Evolutionary conservation across 495 filamentous ascomycete genomes (phyloP), one percentile per base, ranked within the genome.

Genomic region (Thermochaetoides thermophila): DNA sequence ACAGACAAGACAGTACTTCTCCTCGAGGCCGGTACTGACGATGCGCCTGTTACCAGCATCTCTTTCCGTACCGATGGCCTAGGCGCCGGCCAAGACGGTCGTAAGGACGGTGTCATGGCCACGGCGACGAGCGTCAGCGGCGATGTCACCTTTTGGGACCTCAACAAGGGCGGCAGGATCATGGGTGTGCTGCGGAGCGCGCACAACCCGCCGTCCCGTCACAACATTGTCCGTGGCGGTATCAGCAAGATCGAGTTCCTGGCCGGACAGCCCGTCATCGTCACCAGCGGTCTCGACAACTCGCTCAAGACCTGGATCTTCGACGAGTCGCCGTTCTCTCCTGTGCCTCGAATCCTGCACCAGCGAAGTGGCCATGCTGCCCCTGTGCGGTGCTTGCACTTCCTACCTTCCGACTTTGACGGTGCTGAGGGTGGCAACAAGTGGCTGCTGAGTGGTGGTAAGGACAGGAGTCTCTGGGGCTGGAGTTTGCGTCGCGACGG

Each of bases 231-330:
- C 10, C 60, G 67, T 5, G 69, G 66, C 6, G 76, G 73, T 15
- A 65, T 78, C 19, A 89, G 74, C 51, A 82, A 79, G 40, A 57
- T 89, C 17, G 82, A 96, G 48, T 99, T 96, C 47, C 61, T 99
- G 13, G 59, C 78, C n/a, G 86, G 85, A 2, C 91, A 96, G 49
- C 81, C 82, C 11, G 74, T 95, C 1, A 67, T 99, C 19, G 67
- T 95, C 18, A 92, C 85, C 3, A 84, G 80, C 37, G 91, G 85
- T 16, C 66, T 80, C 21, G 89, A 99, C 53, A 99, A 99, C 53
- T 80, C 84, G 20, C 60, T 99, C 25, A 92, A 83, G 51, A 84
- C 79, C 3, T 95, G 86, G 86, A 86, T 93, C 38, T 91, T 95
- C 42, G 84, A 93, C 47, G 75, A 86, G 38, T 74, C 74, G 2